phyloP scores from a whole-genome alignment of 2,329 filamentous ascomycete species.

The Canariomyces notabilis region DNA sequence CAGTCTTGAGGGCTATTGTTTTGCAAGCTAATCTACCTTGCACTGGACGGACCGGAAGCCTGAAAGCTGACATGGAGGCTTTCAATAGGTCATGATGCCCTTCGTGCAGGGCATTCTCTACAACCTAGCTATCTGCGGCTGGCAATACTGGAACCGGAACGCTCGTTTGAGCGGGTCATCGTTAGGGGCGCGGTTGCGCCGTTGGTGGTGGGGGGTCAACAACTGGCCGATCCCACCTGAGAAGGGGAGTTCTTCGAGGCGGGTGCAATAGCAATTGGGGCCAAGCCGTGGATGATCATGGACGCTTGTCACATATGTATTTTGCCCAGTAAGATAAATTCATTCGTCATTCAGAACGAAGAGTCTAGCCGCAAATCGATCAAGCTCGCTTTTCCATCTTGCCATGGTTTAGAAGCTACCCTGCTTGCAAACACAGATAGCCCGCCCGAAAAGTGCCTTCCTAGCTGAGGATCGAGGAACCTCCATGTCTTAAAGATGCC shows the following conservation, averaged over 20 bases:
- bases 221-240: constrained; percentile 69
- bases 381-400: constrained; percentile 5
- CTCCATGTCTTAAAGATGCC: constrained; percentile 13
- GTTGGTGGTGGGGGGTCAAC: constrained; percentile 96
- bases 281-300: too few species aligned
- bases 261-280: background rate
- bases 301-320: too few species aligned
- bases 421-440: background rate
- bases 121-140: constrained; percentile 78
- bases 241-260: constrained; percentile 7
- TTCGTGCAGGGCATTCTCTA: constrained; percentile 85
- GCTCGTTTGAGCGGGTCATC: constrained; percentile 72
- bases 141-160: constrained; percentile 82
- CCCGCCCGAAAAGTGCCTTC: background rate
- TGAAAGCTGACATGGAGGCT: too few species aligned
- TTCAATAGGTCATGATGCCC: constrained; percentile 69
- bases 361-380: constrained; percentile 2
- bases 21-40: too few species aligned
- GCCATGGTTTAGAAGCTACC: background rate
- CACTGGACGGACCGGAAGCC: too few species aligned
- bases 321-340: too few species aligned
- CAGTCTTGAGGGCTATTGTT: too few species aligned
- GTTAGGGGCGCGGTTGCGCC: constrained; percentile 68
- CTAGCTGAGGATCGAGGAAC: constrained; percentile 3
- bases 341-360: constrained; percentile 11